Base-by-base conservation (phyloP, 2,329 filamentous ascomycete genomes). In the Ceratocystis smalleyi region DNA sequence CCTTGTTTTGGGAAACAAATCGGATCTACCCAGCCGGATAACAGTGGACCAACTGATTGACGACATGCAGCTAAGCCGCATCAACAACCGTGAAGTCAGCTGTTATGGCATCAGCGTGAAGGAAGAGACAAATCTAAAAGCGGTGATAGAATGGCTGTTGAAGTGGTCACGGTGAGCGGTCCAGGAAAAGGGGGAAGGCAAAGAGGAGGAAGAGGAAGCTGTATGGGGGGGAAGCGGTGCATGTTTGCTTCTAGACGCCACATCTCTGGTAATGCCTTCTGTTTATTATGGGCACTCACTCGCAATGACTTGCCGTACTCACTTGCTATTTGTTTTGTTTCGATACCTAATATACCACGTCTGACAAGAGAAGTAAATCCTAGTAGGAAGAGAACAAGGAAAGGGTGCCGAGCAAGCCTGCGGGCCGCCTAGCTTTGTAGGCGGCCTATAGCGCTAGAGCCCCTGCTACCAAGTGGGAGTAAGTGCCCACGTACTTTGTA, bases 101-200 rank as follows among this genome's bases (percentile, higher is more conserved):
- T 97, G 94, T 77, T 99, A 99, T 75, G 92, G 92, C 67, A 96
- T 99, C 77, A 96, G 91, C 74, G 94, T 92, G 67, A 97, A 97
- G 76, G 92, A 97, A 74, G 94, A 99, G 77, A 99, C 92, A 65
- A 99, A 99, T 76, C 84, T 99, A 69, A 92, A 99, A 72, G 94
- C 92, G 5, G 94, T 99, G 62, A 80, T 99, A 71, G 89, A 96
- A 74, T 99, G 94, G 89, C 79, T 99, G 73, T 92, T 99, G 74
- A 92, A 91, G 69, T 88, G 89, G 74, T 87, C 91, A 68, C 89
- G 81, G 73, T 86, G 45, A 45, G 43, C 24, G 35, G 35, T 4
- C 35, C 24, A 19, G 86, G 76, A 91, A 35, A 32, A 17, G 24
- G 7, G 3, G 19, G 10, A 22, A 30, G n/a, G n/a, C n/a, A 51